Evolutionary conservation across 192 early-diverging fungal species (phyloP).

Genomic region (Linnemannia hyalina): DNA sequence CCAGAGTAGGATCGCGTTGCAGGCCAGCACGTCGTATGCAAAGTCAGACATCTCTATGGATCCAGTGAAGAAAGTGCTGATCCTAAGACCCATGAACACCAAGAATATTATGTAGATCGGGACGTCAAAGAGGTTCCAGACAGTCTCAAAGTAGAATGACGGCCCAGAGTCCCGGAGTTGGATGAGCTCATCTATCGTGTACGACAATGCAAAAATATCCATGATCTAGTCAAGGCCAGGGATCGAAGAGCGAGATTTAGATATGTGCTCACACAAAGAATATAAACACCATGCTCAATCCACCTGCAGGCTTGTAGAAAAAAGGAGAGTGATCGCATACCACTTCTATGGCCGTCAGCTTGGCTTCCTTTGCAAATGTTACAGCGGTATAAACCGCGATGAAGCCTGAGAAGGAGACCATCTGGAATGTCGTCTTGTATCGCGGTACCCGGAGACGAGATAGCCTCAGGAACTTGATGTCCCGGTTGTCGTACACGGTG

Average conservation of each 20-base stretch:
- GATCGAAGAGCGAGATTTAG: neutral
- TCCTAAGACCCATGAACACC: conserved; percentile 43
- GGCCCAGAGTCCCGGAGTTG: conserved; percentile 57
- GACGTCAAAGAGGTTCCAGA: conserved; percentile 62
- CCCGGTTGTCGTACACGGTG: conserved; percentile 36
- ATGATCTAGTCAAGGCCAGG: conserved; percentile 35
- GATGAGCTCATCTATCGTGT: conserved; percentile 47
- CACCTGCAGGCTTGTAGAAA: neutral
- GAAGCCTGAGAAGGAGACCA: conserved; percentile 49
- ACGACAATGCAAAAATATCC: conserved; percentile 48
- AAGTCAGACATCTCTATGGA: conserved; percentile 36
- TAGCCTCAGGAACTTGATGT: conserved; percentile 52
- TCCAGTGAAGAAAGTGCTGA: conserved; percentile 35
- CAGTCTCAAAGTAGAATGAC: conserved; percentile 58
- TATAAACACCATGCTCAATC: neutral
- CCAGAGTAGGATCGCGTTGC: conserved; percentile 58
- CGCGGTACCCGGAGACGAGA: conserved; percentile 54
- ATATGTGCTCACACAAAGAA: neutral
- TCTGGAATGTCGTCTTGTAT: conserved; percentile 58
- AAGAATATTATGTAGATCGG: conserved; percentile 55
- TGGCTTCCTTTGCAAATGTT: conserved; percentile 37
- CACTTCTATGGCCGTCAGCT: conserved; percentile 47
- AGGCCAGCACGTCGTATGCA: conserved; percentile 57
- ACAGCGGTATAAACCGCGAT: conserved; percentile 57
- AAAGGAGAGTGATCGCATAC: neutral